Base-by-base conservation (phyloP, 441 rosid species). In the Populus hybrid region DNA sequence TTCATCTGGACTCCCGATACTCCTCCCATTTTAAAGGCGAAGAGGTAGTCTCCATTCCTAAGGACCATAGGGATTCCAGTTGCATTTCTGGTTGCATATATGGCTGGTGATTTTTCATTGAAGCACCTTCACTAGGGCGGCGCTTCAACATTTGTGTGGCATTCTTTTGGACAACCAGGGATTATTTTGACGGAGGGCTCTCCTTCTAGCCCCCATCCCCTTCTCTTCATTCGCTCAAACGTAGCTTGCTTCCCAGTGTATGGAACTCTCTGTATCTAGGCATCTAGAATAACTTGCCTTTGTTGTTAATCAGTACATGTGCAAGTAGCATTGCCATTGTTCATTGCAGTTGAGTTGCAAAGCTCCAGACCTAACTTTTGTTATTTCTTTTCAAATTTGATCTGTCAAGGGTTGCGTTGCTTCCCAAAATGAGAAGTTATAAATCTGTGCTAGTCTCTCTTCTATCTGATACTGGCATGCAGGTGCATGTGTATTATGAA, bases 21-120 rank as follows among this genome's bases (percentile, higher is more conserved):
- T 59, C 73, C 77, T 78, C 78, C 82, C 67, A 9, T 74, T 30
- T 64, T 65, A 76, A 35, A 67, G 73, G 42, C 46, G 75, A 79
- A 30, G 77, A 75, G 76, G 46, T 57, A 42, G 75, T 79, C 78
- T 80, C 78, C 73, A 34, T 46, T 68, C 23, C 40, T 10, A 20
- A 70, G 66, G 76, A 59, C 61, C 30, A 8, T 21, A 30, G 57
- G 34, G 73, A 9, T 77, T 26, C 10, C 57, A 32, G 30, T 16
- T 66, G 73, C 57, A 74, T 30, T 30, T 30, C 32, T 30, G 32
- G 32, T 30, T 30, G 32, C 32, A 30, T 77, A 77, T 30, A n/a
- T 67, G 32, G 28, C 67, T 28, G 72, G 30, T 46, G 69, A 50
- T 67, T 42, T 18, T 75, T 77, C 46, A 10, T n/a, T 30, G 32